Evolutionary conservation across 192 early-diverging fungal genomes (phyloP), one percentile per base, ranked within the genome.

Genomic region (Pilaira anomala): DNA sequence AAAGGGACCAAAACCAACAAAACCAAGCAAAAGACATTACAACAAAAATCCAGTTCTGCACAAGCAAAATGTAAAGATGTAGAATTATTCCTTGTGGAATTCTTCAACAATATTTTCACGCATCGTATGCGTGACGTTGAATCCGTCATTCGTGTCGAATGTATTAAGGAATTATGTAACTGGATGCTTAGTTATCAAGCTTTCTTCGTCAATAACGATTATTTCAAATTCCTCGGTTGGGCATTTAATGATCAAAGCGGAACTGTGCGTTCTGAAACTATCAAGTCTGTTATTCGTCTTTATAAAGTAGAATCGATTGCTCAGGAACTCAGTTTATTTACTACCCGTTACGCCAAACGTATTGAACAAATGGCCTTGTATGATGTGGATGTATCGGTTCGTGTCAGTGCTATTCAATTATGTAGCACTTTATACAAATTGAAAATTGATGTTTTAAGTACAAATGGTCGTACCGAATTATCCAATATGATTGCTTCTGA

Each of bases 51-150:
- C 11, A 57, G 75, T 1, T 68, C 72, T 2, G 62, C 88, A n/a
- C 65, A 79, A 24, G 64, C 62, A 18, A 88, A 88, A 40, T 85
- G 87, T 44, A 69, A 77, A 29, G 60, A 78, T 30, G 44, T 93
- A 0, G 80, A 87, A 21, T 67, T 73, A 3, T 85, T 83, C 68
- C 76, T 93, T 42, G 64, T 79, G 36, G 87, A 89, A 42, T 82
- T 92, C 56, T 94, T 93, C 79, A 85, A 89, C 30, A 90, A 88
- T 36, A 82, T 99, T 13, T 99, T 96, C 80, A 81, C 91, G 22
- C 91, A 94, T 69, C 81, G 97, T 26, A 90, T 89, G 63, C 87
- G 94, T 25, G 97, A 99, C 75, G 88, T 85, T 4, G 91, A 95
- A 60, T 68, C 93, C 1, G 61, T 82, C 3, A 93, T 99, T 56